Conservation (phyloP, 1,284 basidiomycete genomes). For the Ustilago loliicola region DNA sequence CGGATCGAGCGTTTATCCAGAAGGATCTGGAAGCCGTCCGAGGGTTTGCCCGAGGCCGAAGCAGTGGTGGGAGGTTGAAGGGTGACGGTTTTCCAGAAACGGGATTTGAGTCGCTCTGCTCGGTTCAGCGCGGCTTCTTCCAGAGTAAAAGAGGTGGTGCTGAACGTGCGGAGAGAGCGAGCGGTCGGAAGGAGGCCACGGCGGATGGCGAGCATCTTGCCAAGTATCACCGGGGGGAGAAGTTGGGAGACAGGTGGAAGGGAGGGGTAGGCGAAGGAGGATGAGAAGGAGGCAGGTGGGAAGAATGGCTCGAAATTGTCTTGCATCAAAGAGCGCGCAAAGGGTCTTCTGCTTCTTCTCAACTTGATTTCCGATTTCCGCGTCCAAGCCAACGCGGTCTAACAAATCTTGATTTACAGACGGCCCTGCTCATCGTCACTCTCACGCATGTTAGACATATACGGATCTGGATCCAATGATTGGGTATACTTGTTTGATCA, state of each 20-base stretch:
- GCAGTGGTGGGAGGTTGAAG: slow-evolving; percentile 19
- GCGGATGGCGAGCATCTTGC: slow-evolving; percentile 5
- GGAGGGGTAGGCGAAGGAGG: background rate
- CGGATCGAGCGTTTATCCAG: slow-evolving; percentile 88
- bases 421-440: background rate
- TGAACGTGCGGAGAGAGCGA: background rate
- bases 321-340: background rate
- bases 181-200: background rate
- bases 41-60: too few relatives aligned
- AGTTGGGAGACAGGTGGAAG: background rate
- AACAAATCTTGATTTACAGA: background rate
- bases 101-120: slow-evolving; percentile 48
- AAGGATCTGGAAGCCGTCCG: slow-evolving; percentile 76
- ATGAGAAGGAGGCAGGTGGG: background rate
- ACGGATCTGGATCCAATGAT: background rate
- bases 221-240: too few relatives aligned
- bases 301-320: too few relatives aligned
- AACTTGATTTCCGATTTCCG: slow-evolving; percentile 6
- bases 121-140: slow-evolving; percentile 39
- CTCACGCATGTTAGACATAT: background rate
- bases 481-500: slow-evolving; percentile 6
- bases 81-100: slow-evolving; percentile 62
- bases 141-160: background rate
- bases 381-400: background rate
- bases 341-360: slow-evolving; percentile 7